Evolutionary conservation across 2,329 filamentous ascomycete genomes (phyloP).

Genomic region (Ophiocordyceps camponoti-floridani): DNA sequence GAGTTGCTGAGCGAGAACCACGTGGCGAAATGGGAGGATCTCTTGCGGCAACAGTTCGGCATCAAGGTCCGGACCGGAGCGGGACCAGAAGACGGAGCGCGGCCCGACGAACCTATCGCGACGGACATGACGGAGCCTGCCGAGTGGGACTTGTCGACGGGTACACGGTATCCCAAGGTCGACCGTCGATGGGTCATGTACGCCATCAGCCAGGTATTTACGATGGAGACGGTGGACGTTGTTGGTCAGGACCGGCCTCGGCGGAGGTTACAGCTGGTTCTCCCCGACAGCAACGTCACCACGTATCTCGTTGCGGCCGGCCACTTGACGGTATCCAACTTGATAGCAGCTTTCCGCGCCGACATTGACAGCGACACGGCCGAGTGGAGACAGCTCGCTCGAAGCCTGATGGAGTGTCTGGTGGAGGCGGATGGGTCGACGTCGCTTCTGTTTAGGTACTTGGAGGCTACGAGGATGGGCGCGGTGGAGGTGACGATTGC

Average conservation of each 20-base stretch:
- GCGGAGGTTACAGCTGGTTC: constrained; percentile 14
- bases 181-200: constrained; percentile 50
- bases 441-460: constrained; percentile 45
- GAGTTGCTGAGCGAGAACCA: constrained; percentile 26
- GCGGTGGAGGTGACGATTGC: constrained; percentile 48
- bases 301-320: constrained; percentile 43
- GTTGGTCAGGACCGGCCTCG: constrained; percentile 18
- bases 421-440: constrained; percentile 50
- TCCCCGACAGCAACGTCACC: constrained; percentile 35
- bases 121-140: constrained; percentile 12
- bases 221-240: constrained; percentile 28
- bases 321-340: constrained; percentile 39
- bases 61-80: constrained; percentile 15
- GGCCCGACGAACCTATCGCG: constrained; percentile 3
- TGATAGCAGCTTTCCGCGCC: constrained; percentile 37
- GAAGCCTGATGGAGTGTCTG: constrained; percentile 44
- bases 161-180: constrained; percentile 29
- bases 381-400: constrained; percentile 30
- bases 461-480: constrained; percentile 47
- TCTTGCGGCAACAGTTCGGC: constrained; percentile 30
- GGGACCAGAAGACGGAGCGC: constrained; percentile 6
- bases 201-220: constrained; percentile 42
- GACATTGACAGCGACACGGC: constrained; percentile 23
- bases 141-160: constrained; percentile 33
- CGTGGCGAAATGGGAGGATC: constrained; percentile 28